Conservation (phyloP, 208 protist species). For the Ichthyophonus hoferi region DNA sequence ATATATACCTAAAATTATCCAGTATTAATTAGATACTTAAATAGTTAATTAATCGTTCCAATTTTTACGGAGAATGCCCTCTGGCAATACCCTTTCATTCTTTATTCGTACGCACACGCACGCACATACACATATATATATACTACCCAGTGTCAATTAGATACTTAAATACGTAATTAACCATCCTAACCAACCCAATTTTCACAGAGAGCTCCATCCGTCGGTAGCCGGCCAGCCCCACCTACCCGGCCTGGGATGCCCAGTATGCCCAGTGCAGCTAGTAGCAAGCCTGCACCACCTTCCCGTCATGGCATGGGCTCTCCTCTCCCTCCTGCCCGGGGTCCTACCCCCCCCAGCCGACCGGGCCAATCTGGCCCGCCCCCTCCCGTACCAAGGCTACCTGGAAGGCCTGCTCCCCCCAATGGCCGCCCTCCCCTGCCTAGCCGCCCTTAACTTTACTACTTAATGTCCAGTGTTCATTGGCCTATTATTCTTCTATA, state of each 20-base stretch:
- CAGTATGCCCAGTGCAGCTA: too few relatives aligned
- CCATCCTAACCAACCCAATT: neutral
- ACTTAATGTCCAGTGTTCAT: too few relatives aligned
- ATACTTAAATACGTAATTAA: too few relatives aligned
- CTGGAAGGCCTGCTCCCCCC: neutral
- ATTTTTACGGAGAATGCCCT: neutral
- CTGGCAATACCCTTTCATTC: neutral
- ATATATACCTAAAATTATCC: too few relatives aligned
- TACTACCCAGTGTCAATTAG: too few relatives aligned
- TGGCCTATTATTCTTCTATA: too few relatives aligned
- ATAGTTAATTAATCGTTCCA: too few relatives aligned
- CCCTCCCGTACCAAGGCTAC: neutral
- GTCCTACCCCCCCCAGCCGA: neutral
- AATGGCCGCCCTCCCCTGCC: neutral
- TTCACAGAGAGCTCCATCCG: neutral
- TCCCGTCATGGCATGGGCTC: neutral
- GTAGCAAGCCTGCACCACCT: neutral
- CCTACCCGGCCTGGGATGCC: neutral
- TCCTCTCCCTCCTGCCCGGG: neutral
- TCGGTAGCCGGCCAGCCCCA: neutral
- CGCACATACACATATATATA: too few relatives aligned
- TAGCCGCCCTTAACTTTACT: neutral
- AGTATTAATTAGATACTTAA: too few relatives aligned
- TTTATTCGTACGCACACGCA: neutral
- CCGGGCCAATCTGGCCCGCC: neutral